phyloP scores from a whole-genome alignment of 345 rosid genomes.

The Eucalyptus camaldulensis region DNA sequence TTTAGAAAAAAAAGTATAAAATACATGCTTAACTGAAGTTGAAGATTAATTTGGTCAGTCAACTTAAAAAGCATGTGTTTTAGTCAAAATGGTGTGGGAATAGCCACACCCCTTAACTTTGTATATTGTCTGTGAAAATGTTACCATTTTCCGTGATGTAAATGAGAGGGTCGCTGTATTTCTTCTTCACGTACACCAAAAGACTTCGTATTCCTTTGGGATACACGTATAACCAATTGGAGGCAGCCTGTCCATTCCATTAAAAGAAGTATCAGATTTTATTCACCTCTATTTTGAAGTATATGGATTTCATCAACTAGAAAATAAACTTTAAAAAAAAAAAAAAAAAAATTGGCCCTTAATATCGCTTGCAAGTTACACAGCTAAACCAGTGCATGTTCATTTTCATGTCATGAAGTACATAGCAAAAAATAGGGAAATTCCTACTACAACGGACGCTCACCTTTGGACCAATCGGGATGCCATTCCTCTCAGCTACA shows the following conservation, averaged over 20 bases:
- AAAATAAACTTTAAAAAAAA: neutral
- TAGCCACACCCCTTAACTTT: neutral
- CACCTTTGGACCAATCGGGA: constrained; percentile 3
- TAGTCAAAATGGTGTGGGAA: neutral
- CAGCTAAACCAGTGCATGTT: neutral
- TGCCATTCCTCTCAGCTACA: constrained; percentile 5
- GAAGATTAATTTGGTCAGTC: neutral
- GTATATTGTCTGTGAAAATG: neutral
- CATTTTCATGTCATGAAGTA: neutral
- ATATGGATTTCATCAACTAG: neutral
- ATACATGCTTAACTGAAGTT: neutral
- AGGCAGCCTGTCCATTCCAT: neutral
- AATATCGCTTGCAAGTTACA: neutral
- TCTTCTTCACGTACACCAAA: constrained; percentile 2
- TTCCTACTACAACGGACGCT: neutral
- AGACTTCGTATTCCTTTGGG: constrained; percentile 7
- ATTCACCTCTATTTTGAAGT: neutral
- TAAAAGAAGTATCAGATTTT: neutral
- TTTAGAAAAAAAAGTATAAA: neutral
- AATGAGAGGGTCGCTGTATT: constrained; percentile 19
- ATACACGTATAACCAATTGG: neutral
- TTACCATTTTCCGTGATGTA: constrained; percentile 40
- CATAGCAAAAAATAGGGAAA: neutral
- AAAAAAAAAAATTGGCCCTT: neutral
- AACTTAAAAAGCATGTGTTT: neutral